These are phyloP conservation scores for Pythium pyrilobum DNA, from an alignment of 352 stramenopile species.

Conservation along the genomic window DNA sequence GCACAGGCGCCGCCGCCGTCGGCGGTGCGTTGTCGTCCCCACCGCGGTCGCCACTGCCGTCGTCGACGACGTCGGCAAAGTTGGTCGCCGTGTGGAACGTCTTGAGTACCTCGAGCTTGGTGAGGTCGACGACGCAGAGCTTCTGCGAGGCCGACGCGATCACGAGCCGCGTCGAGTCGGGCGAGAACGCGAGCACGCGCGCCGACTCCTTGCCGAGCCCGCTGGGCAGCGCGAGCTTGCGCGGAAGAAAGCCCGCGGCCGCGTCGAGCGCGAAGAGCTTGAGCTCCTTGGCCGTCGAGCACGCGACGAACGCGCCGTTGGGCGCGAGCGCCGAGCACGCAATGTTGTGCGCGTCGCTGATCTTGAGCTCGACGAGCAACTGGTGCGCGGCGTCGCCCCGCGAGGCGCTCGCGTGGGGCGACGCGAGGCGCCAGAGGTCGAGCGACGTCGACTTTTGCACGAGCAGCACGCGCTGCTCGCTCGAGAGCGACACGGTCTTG, in stretches of 20 bases:
- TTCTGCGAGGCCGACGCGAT: constrained; percentile 58
- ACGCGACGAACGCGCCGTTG: constrained; percentile 82
- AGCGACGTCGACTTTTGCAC: constrained; percentile 69
- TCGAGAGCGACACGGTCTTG: constrained; percentile 55
- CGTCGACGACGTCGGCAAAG: constrained; percentile 8
- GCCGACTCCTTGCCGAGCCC: constrained; percentile 35
- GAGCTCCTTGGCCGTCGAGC: constrained; percentile 77
- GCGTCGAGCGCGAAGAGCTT: constrained; percentile 85
- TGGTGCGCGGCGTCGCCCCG: constrained; percentile 38
- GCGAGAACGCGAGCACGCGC: constrained; percentile 68
- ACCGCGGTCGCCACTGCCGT: no score
- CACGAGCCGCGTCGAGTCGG: constrained; percentile 71
- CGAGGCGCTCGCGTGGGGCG: constrained; percentile 15
- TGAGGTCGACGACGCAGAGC: constrained; percentile 67
- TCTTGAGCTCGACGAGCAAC: constrained; percentile 75
- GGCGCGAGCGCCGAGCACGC: constrained; percentile 77
- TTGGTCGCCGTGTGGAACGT: constrained; percentile 46
- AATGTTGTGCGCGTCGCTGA: constrained; percentile 76
- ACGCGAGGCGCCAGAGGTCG: constrained; percentile 66
- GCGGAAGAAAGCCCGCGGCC: constrained; percentile 35
- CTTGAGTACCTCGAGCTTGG: constrained; percentile 70
- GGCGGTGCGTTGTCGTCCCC: neutral
- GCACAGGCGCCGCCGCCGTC: constrained; percentile 31
- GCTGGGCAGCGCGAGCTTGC: constrained; percentile 46
- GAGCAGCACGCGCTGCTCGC: constrained; percentile 65